phyloP scores from a whole-genome alignment of 2,329 filamentous ascomycete species.

The Cyphellophora attinorum region DNA sequence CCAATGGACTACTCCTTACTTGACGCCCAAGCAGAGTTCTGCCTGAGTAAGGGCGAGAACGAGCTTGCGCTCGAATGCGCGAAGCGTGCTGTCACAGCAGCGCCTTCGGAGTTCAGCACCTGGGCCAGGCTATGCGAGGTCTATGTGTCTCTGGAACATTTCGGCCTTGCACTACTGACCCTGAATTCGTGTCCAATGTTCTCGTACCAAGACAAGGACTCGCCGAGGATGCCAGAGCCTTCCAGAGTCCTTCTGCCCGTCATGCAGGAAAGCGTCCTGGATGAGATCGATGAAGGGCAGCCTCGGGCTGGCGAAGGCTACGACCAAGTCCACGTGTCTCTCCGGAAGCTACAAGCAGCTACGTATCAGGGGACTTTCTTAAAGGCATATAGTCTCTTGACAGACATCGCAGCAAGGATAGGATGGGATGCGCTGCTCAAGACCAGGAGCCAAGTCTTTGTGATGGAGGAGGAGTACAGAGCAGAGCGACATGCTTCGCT shows the following conservation, averaged over 20 bases:
- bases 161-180: conserved; percentile 89
- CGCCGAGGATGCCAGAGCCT: conserved; percentile 87
- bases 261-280: conserved; percentile 76
- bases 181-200: conserved; percentile 99
- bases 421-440: conserved; percentile 95
- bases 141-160: conserved; percentile 88
- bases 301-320: conserved; percentile 61
- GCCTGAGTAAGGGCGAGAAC: conserved; percentile 76
- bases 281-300: conserved; percentile 91
- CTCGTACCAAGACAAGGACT: conserved; percentile 97
- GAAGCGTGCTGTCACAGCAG: conserved; percentile 87
- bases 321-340: conserved; percentile 77
- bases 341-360: conserved; percentile 77
- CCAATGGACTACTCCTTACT: conserved; percentile 98
- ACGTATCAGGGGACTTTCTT: conserved; percentile 92
- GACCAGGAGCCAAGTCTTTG: conserved; percentile 92
- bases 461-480: conserved; percentile 98
- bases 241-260: conserved; percentile 80
- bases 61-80: conserved; percentile 86
- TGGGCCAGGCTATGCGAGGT: conserved; percentile 92
- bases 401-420: conserved; percentile 91
- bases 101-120: conserved; percentile 92
- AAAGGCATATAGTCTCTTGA: conserved; percentile 86
- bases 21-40: conserved; percentile 86
- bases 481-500: conserved; percentile 55